Base-by-base conservation (phyloP, 2,329 filamentous ascomycete species). In the Cryoendolithus antarcticus region DNA sequence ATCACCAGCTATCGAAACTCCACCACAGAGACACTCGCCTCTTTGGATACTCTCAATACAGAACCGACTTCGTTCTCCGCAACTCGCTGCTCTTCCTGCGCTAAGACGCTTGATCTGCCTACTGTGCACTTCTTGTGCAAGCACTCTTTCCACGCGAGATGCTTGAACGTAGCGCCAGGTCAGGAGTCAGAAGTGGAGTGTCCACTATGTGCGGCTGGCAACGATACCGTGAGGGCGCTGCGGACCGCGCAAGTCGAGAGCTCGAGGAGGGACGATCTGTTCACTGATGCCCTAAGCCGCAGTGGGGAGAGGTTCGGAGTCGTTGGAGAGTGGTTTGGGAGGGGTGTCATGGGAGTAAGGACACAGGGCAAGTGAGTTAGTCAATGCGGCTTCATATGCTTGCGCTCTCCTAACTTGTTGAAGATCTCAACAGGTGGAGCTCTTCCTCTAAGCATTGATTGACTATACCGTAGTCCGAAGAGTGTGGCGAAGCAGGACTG, bases 111-210 rank as follows among this genome's bases (percentile, higher is more conserved):
- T 11, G 88, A 95, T 48, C 68, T 96, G 9, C 91, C 91, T 0
- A 84, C 80, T 0, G 88, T 98, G 34, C 91, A 98, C 58, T 98
- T 98, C 59, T 63, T 98, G 46, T 98, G 91, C 67, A 94, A 93
- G 60, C 91, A 98, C 60, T 88, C 81, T 44, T 98, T 95, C 69
- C 91, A 98, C 58, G 85, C 93, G 63, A 73, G 84, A 34, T 98
- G 89, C 60, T 65, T 98, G 32, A 83, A 84, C 55, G 67, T 70
- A 4, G 50, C 53, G 6, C 60, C 56, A 4, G 60, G 57, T 3
- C 63, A 64, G 24, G 69, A 73, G 13, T 77, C 80, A 37, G 69
- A 75, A 30, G 72, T 79, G 0, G 86, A 95, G 60, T 98, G 91
- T 57, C 86, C 89, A 7, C 72, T 86, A 28, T 98, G 91, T 54